Conservation (phyloP, 176 grass and related monocot genomes). For the Tuctoria greenei region DNA sequence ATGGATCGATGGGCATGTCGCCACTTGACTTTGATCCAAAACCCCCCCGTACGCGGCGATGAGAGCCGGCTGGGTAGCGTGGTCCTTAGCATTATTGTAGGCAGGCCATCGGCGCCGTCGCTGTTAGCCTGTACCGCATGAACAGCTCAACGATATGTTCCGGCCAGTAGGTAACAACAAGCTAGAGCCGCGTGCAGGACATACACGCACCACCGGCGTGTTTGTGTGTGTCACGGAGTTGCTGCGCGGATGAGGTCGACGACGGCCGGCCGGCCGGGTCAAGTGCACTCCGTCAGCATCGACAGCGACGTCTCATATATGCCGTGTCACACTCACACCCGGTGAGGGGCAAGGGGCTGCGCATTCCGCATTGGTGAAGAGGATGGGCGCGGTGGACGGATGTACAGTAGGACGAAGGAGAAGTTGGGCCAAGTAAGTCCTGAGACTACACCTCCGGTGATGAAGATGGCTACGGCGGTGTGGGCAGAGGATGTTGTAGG, state of each 20-base stretch:
- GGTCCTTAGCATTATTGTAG: conserved; percentile 31
- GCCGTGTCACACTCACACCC: neutral
- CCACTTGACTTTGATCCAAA: neutral
- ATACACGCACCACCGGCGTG: no score
- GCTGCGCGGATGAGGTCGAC: neutral
- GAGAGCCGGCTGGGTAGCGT: conserved; percentile 6
- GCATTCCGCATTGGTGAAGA: neutral
- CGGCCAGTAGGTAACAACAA: neutral
- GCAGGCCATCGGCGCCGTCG: conserved; percentile 14
- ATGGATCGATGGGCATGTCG: neutral
- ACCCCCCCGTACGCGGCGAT: conserved; percentile 25
- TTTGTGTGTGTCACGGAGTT: neutral
- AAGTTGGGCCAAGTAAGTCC: conserved; percentile 16
- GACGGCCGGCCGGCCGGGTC: neutral
- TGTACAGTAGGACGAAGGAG: neutral
- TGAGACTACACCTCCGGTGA: neutral
- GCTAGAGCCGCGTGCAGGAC: no score
- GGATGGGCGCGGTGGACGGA: neutral
- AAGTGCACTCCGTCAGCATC: conserved; percentile 22
- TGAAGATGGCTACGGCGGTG: neutral
- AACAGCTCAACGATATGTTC: neutral
- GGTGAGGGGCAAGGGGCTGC: neutral
- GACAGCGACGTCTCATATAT: conserved; percentile 4
- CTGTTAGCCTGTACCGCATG: conserved; percentile 2
- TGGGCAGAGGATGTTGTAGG: neutral